phyloP scores from a whole-genome alignment of 108 stramenopile genomes.

The Poteriospumella lacustris region DNA sequence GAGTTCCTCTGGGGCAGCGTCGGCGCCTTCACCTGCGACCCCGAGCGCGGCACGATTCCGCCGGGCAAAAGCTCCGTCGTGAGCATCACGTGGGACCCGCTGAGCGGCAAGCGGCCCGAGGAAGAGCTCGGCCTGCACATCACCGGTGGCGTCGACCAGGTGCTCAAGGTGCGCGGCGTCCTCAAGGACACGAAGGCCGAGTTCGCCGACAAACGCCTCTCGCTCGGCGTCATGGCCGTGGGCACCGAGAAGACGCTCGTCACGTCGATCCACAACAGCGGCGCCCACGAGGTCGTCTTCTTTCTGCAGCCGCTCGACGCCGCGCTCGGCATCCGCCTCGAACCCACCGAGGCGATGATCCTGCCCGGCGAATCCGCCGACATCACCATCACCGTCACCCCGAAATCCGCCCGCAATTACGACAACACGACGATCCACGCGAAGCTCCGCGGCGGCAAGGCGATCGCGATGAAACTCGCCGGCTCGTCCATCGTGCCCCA shows the following conservation, averaged over 20 bases:
- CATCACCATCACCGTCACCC: neutral
- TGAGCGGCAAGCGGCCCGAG: neutral
- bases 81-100: conserved; percentile 39
- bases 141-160: conserved; percentile 41
- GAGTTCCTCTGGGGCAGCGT: conserved; percentile 37
- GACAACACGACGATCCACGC: conserved; percentile 14
- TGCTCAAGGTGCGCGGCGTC: conserved; percentile 31
- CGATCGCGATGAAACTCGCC: conserved; percentile 21
- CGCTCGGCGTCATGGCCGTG: conserved; percentile 18
- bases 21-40: conserved; percentile 32
- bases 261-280: neutral
- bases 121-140: conserved; percentile 35
- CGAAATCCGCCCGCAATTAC: neutral
- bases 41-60: conserved; percentile 31
- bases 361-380: neutral
- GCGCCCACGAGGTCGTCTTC: neutral
- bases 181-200: conserved; percentile 34
- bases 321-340: neutral
- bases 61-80: conserved; percentile 30
- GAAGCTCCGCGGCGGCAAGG: conserved; percentile 36
- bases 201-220: conserved; percentile 30
- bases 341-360: neutral
- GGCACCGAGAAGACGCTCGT: neutral
- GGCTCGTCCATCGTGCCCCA: conserved; percentile 41
- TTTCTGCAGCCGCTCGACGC: neutral